phyloP scores from a whole-genome alignment of 192 early-diverging fungal species.

The Chytriomyces sp. region DNA sequence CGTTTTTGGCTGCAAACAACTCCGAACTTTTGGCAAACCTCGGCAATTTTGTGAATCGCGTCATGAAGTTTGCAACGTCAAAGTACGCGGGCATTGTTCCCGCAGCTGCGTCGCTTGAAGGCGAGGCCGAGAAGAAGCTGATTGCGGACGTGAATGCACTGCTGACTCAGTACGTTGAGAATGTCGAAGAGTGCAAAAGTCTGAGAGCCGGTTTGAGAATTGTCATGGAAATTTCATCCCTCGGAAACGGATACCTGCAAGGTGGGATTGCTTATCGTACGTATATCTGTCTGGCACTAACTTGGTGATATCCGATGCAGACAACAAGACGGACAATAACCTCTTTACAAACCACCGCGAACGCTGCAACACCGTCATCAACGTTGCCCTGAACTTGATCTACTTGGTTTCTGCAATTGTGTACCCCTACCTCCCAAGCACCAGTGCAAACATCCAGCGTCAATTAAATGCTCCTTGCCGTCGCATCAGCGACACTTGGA shows the following conservation, averaged over 20 bases:
- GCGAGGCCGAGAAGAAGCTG: slow-evolving; percentile 70
- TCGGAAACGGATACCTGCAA: slow-evolving; percentile 95
- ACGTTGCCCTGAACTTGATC: slow-evolving; percentile 80
- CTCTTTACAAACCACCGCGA: slow-evolving; percentile 78
- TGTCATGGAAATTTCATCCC: slow-evolving; percentile 93
- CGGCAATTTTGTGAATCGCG: slow-evolving; percentile 98
- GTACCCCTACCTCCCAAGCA: slow-evolving; percentile 92
- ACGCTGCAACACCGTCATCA: slow-evolving; percentile 87
- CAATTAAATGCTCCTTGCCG: slow-evolving; percentile 87
- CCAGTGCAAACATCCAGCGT: slow-evolving; percentile 74
- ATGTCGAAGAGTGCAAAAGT: slow-evolving; percentile 79
- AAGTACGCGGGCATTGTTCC: slow-evolving; percentile 92
- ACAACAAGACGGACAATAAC: slow-evolving; percentile 87
- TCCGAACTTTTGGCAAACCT: slow-evolving; percentile 91
- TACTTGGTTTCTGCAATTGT: slow-evolving; percentile 88
- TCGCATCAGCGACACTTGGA: slow-evolving; percentile 76
- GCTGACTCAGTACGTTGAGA: slow-evolving; percentile 75
- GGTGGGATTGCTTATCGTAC: neutral
- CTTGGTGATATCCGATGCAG: slow-evolving; percentile 28
- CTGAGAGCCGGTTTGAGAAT: slow-evolving; percentile 78
- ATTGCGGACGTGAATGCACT: slow-evolving; percentile 82
- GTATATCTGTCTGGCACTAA: neutral
- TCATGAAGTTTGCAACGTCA: slow-evolving; percentile 88
- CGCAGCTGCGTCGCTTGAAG: slow-evolving; percentile 49
- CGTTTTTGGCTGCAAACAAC: slow-evolving; percentile 94